Evolutionary conservation across 192 early-diverging fungal genomes (phyloP).

Genomic region (Rhizophagus sp.): DNA sequence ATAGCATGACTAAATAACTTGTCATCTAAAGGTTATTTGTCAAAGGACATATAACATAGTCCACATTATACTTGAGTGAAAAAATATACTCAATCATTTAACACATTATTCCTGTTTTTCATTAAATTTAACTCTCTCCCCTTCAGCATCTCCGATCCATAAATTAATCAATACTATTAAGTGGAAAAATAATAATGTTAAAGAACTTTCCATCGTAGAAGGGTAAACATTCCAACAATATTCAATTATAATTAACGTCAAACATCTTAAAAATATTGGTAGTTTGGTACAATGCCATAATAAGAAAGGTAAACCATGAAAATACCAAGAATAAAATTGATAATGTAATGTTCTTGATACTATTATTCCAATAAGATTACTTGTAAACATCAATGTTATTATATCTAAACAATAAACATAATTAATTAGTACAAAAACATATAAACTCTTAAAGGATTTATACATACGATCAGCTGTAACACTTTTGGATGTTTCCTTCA

Average conservation of each 20-base stretch:
- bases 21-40: too few species aligned
- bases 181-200: constrained; percentile 33
- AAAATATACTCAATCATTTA: too few species aligned
- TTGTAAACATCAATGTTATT: constrained; percentile 70
- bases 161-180: constrained; percentile 36
- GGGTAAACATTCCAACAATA: constrained; percentile 89
- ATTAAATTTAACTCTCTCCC: neutral
- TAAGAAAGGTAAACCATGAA: constrained; percentile 79
- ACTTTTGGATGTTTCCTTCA: neutral
- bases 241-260: constrained; percentile 59
- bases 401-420: constrained; percentile 48
- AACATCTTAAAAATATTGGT: constrained; percentile 35
- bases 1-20: too few species aligned
- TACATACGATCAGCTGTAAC: constrained; percentile 41
- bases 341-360: constrained; percentile 92
- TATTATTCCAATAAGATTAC: constrained; percentile 87
- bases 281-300: constrained; percentile 58
- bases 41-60: too few species aligned
- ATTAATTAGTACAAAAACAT: neutral
- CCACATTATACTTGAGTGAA: too few species aligned
- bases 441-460: neutral
- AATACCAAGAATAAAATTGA: constrained; percentile 98
- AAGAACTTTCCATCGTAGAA: constrained; percentile 56
- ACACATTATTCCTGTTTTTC: neutral
- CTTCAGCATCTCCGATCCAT: constrained; percentile 35